phyloP scores from a whole-genome alignment of 176 grass and related monocot genomes.

The Juncus effusus region DNA sequence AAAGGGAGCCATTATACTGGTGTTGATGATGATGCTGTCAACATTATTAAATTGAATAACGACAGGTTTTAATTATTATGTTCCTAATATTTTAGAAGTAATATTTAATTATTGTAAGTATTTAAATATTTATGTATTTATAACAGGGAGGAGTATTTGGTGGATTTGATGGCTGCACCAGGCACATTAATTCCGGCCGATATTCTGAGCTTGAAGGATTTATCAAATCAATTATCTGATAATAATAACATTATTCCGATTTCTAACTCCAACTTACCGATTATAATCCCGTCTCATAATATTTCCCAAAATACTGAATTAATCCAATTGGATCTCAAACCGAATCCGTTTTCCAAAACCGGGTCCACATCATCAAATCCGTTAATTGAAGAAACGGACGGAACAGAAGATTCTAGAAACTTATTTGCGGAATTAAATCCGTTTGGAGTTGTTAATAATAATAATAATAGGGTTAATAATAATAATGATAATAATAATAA shows the following conservation, averaged over 20 bases:
- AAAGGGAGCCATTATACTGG: constrained; percentile 99
- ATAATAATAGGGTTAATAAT: constrained; percentile 8
- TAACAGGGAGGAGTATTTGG: constrained; percentile 93
- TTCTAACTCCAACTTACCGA: constrained; percentile 25
- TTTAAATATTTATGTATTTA: constrained; percentile 13
- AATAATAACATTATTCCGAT: constrained; percentile 37
- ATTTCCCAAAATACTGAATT: constrained; percentile 34
- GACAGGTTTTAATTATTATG: constrained; percentile 56
- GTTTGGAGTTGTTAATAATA: constrained; percentile 37
- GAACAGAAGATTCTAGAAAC: constrained; percentile 54
- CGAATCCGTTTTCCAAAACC: constrained; percentile 51
- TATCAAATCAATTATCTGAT: constrained; percentile 42
- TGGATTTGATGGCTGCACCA: constrained; percentile 98
- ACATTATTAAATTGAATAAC: constrained; percentile 94
- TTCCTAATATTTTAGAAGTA: neutral
- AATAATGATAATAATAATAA: constrained; percentile 29
- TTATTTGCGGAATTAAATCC: constrained; percentile 98
- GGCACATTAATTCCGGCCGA: constrained; percentile 94
- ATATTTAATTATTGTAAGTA: constrained; percentile 24
- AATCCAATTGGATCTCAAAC: constrained; percentile 40
- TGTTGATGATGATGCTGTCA: constrained; percentile 91
- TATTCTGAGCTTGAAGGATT: constrained; percentile 73
- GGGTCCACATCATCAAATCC: constrained; percentile 50
- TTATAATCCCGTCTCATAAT: constrained; percentile 15
- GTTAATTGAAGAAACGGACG: constrained; percentile 39